Evolutionary conservation across 202 grass and related monocot genomes (phyloP), one percentile per base, ranked within the genome.

Genomic region (Musa balbisiana): DNA sequence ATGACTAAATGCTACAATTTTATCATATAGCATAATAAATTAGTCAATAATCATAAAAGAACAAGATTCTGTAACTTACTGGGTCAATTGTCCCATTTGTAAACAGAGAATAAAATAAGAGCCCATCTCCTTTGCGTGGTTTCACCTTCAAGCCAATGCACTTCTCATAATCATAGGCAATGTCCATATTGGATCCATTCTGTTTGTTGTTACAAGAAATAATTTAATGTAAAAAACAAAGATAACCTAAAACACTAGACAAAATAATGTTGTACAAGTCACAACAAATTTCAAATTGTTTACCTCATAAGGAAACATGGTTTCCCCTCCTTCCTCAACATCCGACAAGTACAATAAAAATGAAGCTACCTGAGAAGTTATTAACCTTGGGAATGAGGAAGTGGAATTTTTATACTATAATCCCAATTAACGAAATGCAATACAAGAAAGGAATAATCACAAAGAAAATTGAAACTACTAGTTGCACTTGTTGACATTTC

Each of bases 301-400:
- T 54, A 92, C 95, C 95, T 99, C 95, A 59, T 87, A 99, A 74
- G 95, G 95, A 81, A 95, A 99, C 95, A 99, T 99, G n/a, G 95
- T 99, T 95, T 99, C 95, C 71, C 95, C 95, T 49, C 95, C 91
- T 99, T 90, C 95, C 76, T 99, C 95, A 0, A 99, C 95, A 72
- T 99, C 83, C 24, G 87, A 87, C 43, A 99, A 84, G 87, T 99
- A 99, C 49, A 99, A 89, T 76, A 99, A 87, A 80, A 95, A 99
- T 78, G 95, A 92, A 20, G 95, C 91, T 20, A 92, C 89, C 95
- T 99, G 77, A 55, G 23, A 80, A 79, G 60, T 62, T 73, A 73
- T 70, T 25, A 55, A 79, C 25, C 64, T 14, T 79, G 52, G 58
- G 52, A 79, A 69, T 8, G 8, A 19, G 26, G 17, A 26, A 14